Evolutionary conservation across 768 basidiomycete genomes (phyloP), one percentile per base, ranked within the genome.

Genomic region (Boletus reticuloceps): DNA sequence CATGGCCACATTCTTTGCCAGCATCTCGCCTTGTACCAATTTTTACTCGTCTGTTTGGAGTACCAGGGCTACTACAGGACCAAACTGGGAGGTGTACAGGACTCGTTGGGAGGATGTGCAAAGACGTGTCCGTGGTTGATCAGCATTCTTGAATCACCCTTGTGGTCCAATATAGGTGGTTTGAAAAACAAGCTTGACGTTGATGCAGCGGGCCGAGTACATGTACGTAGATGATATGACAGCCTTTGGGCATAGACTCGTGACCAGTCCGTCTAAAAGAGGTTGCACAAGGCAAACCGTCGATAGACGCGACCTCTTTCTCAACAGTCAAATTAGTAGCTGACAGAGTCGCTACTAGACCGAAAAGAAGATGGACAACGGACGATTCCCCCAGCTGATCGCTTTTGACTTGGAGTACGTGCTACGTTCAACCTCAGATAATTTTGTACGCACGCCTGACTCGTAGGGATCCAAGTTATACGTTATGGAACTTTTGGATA

Each of bases 401-500:
- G 89, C 85, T 3, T 92, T 94, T 66, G 92, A 94, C 64, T 73
- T 94, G 16, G 91, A 94, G 86, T 92, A 68, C 48, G 81, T 65
- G 6, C 3, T 4, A 6, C 34, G 19, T 66, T 66, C 32, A 22
- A n/a, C 51, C 25, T 32, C 29, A 29, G 25, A 22, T 22, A 22
- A 22, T 22, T 27, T 38, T 27, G n/a, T 27, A 13, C 25, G 5
- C 34, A 46, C 12, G 36, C 36, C 16, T 44, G 36, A 40, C 51
- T 58, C 31, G 61, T n/a, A 4, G 50, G 14, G 17, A 45, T 55
- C 8, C 36, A 58, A 91, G 91, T 65, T 93, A 89, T 68, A 94
- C 92, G 0, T 75, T 94, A 7, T 94, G 91, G 91, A 82, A 86
- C 54, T 75, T 93, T 16, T 93, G 91, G 91, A 86, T 94, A 50